Percentiles rank a stretch among this genome's conserved stretches.
phyloP scores from a whole-genome alignment of 768 basidiomycete species.

The Lentinula aciculospora region DNA sequence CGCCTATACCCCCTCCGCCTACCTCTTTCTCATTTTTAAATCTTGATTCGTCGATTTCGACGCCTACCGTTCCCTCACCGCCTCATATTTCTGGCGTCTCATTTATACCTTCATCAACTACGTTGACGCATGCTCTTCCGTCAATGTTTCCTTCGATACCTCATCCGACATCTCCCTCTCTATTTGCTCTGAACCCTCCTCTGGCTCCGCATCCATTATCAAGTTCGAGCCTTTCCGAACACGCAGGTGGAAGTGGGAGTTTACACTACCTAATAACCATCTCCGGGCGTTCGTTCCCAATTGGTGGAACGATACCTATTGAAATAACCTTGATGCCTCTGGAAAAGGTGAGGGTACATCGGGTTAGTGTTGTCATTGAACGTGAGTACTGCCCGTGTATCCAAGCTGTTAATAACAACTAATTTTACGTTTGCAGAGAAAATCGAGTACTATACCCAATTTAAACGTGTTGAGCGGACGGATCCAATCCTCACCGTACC shows the following conservation, averaged over 20 bases:
- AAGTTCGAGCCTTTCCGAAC: not conserved
- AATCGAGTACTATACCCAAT: constrained; percentile 72
- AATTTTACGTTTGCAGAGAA: constrained; percentile 45
- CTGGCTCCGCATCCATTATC: not conserved
- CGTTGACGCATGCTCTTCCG: not conserved
- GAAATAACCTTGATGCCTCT: constrained; percentile 79
- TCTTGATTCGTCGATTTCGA: not conserved
- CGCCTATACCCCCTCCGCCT: not conserved
- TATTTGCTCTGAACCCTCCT: not conserved
- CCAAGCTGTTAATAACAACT: not conserved
- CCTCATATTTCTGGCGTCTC: too few relatives aligned
- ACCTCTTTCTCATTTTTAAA: not conserved
- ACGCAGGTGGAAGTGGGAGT: constrained; percentile 13
- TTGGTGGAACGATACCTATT: constrained; percentile 80
- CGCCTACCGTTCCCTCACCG: not conserved
- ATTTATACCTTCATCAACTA: too few relatives aligned
- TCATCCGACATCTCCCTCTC: not conserved
- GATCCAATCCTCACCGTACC: constrained; percentile 48
- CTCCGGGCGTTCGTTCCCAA: constrained; percentile 68
- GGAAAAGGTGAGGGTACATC: constrained; percentile 75
- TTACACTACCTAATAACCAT: constrained; percentile 75
- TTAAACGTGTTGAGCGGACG: constrained; percentile 61
- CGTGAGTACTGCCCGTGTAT: constrained; percentile 35
- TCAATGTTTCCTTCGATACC: not conserved
- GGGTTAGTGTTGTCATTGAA: constrained; percentile 71